These are phyloP conservation scores for Paxillus ammoniavirescens DNA, from an alignment of 768 basidiomycete species.

Conservation along the genomic window DNA sequence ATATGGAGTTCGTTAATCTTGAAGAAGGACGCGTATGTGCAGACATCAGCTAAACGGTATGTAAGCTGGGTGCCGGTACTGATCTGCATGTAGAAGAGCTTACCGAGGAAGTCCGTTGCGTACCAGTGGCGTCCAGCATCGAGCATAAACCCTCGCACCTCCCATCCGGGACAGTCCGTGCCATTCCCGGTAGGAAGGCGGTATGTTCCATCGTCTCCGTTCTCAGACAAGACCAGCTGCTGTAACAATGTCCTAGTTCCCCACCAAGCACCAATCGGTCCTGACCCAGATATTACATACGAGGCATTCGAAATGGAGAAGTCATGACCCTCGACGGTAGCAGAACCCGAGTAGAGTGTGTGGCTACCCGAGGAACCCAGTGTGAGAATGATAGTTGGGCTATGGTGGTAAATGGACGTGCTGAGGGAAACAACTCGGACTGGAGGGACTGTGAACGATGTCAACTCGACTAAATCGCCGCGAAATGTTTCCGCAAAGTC, in stretches of 20 bases:
- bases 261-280: conserved; percentile 41
- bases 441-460: conserved; percentile 25
- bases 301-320: conserved; percentile 29
- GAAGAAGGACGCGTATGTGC: conserved; percentile 45
- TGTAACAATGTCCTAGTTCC: conserved; percentile 44
- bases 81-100: conserved; percentile 1
- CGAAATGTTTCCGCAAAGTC: conserved; percentile 39
- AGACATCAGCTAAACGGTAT: conserved; percentile 35
- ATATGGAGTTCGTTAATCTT: conserved; percentile 44
- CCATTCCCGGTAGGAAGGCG: conserved; percentile 34
- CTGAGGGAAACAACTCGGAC: conserved; percentile 20
- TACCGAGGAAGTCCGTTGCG: conserved; percentile 36
- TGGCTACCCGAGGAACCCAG: conserved; percentile 25
- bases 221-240: conserved; percentile 31
- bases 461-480: conserved; percentile 31
- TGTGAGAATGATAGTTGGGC: conserved; percentile 32
- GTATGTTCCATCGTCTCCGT: conserved; percentile 7
- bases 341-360: conserved; percentile 35
- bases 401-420: background rate
- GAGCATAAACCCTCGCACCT: conserved; percentile 45
- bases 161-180: conserved; percentile 43
- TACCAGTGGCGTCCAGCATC: conserved; percentile 48
- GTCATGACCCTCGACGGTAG: conserved; percentile 40
- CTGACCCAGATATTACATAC: conserved; percentile 34
- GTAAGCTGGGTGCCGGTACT: background rate